Base-by-base conservation (phyloP, 2,329 filamentous ascomycete species). In the Aspergillus vadensis region DNA sequence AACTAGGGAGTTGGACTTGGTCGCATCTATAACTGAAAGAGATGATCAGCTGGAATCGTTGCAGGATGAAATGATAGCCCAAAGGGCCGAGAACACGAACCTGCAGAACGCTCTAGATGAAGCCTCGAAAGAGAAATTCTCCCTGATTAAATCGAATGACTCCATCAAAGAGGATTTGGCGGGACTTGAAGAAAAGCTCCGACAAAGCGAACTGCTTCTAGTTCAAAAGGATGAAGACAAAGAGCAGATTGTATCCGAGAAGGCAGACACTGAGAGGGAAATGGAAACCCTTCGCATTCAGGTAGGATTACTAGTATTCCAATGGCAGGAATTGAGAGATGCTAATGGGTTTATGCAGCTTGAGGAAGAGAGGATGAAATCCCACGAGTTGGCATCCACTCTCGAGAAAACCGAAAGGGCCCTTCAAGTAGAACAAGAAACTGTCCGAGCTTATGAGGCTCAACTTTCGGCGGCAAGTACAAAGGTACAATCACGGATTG, bases 31-130 rank as follows among this genome's bases (percentile, higher is more conserved):
- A 4, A 79, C 79, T 1, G 76, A 76, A 19, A 81, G 78, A 58
- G 77, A 82, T 32, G 80, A 83, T 57, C 70, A 73, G 5, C 57
- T 81, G 4, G 79, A 81, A 25, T 75, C 78, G 43, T 65, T 79
- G 12, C 74, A 80, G 25, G 72, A 77, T 48, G 66, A 76, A 25
- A 58, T 79, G 4, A 65, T 65, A 44, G 50, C 57, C 15, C 60
- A 70, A n/a, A 62, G 55, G 58, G 60, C 60, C 30, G 66, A 71
- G 41, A 69, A 67, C 59, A 57, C 66, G 17, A 50, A 66, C 27
- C 47, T 71, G 8, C 62, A 60, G 4, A 65, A 67, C 27, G 60
- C 57, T 8, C 44, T 74, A 5, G 65, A 72, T 27, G 53, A 60
- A 6, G 49, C 66, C 12, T 68, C 67, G 2, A 70, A 69, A 14